phyloP scores from a whole-genome alignment of 2,329 filamentous ascomycete species.

The Penicillium vulpinum region DNA sequence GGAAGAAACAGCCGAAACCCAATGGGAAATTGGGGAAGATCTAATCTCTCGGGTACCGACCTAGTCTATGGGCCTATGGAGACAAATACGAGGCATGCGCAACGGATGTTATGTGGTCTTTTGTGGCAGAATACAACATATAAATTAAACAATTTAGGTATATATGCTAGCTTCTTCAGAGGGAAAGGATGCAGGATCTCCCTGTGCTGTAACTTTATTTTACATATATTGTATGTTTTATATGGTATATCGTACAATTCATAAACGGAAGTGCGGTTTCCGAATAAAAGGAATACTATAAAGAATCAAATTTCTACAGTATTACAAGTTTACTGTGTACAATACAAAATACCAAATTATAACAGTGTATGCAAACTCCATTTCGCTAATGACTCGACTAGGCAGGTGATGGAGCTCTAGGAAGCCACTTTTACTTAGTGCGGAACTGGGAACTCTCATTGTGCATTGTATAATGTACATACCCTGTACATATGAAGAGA shows the following conservation, averaged over 20 bases:
- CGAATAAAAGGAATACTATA: not conserved
- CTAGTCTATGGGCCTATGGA: not conserved
- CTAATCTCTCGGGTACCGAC: constrained; percentile 6
- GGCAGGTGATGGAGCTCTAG: constrained; percentile 1
- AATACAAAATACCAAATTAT: not conserved
- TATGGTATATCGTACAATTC: not conserved
- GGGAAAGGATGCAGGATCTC: not conserved
- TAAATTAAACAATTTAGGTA: not conserved
- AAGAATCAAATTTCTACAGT: not conserved
- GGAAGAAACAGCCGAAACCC: not conserved
- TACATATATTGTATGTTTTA: too few species aligned
- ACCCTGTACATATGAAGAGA: not conserved
- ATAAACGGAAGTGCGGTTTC: not conserved
- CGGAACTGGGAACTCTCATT: not conserved
- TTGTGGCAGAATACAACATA: not conserved
- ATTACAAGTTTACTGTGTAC: not conserved
- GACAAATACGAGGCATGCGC: not conserved
- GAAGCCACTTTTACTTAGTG: not conserved
- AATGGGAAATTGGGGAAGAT: not conserved
- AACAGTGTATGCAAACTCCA: constrained; percentile 2
- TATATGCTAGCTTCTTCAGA: not conserved
- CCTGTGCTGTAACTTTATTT: not conserved
- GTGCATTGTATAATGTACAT: not conserved
- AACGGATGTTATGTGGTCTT: not conserved
- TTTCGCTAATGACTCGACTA: constrained; percentile 6